These are phyloP conservation scores for Trichoderma asperelloides DNA, from an alignment of 495 filamentous ascomycete genomes.

Conservation along the genomic window DNA sequence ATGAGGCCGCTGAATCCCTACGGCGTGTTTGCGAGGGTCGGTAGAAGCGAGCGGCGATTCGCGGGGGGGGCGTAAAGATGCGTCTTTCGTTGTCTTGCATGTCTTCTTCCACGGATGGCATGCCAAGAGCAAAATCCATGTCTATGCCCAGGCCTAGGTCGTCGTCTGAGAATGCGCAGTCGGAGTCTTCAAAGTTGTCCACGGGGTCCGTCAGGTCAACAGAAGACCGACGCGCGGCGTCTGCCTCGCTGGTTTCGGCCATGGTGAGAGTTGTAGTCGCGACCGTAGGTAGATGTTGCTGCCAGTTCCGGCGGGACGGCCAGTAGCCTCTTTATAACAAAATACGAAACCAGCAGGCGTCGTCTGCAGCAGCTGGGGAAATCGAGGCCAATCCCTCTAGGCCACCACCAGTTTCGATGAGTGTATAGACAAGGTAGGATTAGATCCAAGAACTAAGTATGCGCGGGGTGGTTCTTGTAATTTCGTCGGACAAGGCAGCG, in stretches of 20 bases:
- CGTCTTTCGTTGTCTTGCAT: conserved; percentile 22
- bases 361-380: no score
- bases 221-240: conserved; percentile 34
- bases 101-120: conserved; percentile 29
- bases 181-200: conserved; percentile 36
- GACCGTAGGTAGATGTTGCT: neutral
- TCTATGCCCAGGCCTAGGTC: conserved; percentile 17
- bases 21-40: conserved; percentile 60
- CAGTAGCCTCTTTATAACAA: no score
- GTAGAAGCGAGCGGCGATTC: conserved; percentile 81
- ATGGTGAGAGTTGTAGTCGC: neutral
- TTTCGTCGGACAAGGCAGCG: neutral
- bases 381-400: no score
- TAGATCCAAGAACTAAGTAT: no score
- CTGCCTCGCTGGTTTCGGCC: neutral
- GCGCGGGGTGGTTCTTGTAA: no score
- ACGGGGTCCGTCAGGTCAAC: conserved; percentile 34
- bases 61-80: conserved; percentile 61
- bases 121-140: conserved; percentile 24
- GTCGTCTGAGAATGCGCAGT: conserved; percentile 25
- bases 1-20: conserved; percentile 77
- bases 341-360: no score
- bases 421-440: no score
- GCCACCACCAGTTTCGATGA: no score
- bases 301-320: neutral